Conservation (phyloP, 2,329 filamentous ascomycete species). For the Tolypocladium nubicola region DNA sequence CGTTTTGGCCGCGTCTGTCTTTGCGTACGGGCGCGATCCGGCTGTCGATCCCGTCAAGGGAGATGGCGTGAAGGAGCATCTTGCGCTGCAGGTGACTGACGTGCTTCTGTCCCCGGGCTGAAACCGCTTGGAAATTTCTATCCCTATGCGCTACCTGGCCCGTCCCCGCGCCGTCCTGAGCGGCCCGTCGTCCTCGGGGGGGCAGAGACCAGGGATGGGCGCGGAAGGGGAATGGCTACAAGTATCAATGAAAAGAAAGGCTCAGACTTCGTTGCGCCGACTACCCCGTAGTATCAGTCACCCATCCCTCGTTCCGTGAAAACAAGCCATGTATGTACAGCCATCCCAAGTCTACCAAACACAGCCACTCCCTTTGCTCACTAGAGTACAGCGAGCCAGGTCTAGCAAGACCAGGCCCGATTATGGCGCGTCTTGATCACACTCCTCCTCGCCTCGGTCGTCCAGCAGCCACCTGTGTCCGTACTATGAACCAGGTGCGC, state of each 20-base stretch:
- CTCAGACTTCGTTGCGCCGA: not conserved
- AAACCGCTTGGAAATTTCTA: not conserved
- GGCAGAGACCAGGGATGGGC: not conserved
- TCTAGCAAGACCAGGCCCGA: not conserved
- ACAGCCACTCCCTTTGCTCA: not conserved
- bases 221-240: not conserved
- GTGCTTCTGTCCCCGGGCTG: not conserved
- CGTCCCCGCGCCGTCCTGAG: not conserved
- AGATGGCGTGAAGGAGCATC: not conserved
- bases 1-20: not conserved
- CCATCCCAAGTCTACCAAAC: not conserved
- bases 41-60: not conserved
- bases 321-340: not conserved
- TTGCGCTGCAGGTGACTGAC: not conserved
- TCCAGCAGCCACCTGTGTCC: not conserved
- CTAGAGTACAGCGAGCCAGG: not conserved
- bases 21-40: not conserved
- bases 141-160: not conserved
- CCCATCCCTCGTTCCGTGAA: not conserved
- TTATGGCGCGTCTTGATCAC: not conserved
- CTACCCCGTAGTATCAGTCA: not conserved
- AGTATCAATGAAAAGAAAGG: not conserved
- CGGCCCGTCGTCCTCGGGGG: not conserved
- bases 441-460: not conserved
- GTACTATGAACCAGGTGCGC: conserved; percentile 1